Percentiles rank a stretch among this genome's conserved stretches.
Evolutionary conservation across 2,329 filamentous ascomycete species (phyloP).

Genomic region (Escovopsis weberi): DNA sequence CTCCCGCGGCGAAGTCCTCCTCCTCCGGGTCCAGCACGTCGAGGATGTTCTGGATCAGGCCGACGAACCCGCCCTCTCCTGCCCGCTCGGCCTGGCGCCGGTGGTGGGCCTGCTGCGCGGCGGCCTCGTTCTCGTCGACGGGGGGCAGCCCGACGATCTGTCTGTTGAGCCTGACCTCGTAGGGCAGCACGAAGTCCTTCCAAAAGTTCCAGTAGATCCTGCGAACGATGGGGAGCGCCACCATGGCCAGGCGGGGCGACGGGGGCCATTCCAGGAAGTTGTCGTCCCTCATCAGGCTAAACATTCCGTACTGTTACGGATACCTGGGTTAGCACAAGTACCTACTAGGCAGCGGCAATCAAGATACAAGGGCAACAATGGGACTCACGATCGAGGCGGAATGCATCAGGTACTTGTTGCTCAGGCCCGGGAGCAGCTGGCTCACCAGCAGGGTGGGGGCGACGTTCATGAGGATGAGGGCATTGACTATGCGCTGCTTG

Average conservation of each 20-base stretch:
- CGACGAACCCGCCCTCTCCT: constrained; percentile 19
- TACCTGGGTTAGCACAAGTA: constrained; percentile 1
- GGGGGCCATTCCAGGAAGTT: constrained; percentile 38
- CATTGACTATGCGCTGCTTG: constrained; percentile 18
- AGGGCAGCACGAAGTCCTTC: constrained; percentile 28
- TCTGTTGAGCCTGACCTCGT: constrained; percentile 35
- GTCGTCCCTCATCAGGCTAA: constrained; percentile 29
- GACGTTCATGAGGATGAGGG: constrained; percentile 27
- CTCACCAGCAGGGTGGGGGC: constrained; percentile 31
- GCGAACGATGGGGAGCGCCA: constrained; percentile 32
- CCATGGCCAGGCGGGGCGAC: constrained; percentile 34
- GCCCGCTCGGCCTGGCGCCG: constrained; percentile 8
- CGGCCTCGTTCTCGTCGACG: constrained; percentile 12
- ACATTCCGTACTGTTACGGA: constrained; percentile 29
- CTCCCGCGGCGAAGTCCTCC: constrained; percentile 12
- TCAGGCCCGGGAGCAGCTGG: constrained; percentile 28
- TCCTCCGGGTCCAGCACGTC: constrained; percentile 22
- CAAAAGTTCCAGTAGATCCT: constrained; percentile 32
- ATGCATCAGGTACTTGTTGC: constrained; percentile 27
- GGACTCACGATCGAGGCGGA: constrained; percentile 25
- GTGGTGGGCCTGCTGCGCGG: constrained; percentile 10
- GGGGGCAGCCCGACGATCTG: constrained; percentile 27
- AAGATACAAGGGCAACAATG: neutral
- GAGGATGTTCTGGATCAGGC: constrained; percentile 21
- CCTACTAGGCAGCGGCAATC: neutral